These are phyloP conservation scores for Aspergillus carlsbadensis DNA, from an alignment of 495 filamentous ascomycete genomes.

Conservation along the genomic window DNA sequence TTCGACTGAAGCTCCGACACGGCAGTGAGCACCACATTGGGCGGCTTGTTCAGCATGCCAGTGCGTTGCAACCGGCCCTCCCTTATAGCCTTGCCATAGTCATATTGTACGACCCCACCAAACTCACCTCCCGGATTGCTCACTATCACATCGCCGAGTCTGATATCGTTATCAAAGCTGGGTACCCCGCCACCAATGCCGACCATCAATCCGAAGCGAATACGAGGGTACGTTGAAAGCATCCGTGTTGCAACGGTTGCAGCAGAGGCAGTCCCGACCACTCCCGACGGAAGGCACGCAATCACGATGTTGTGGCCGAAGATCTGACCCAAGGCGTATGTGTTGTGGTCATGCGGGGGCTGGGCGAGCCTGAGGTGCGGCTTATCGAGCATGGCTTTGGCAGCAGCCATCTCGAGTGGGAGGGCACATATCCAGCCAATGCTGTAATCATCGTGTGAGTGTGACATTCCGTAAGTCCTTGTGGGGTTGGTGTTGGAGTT, in stretches of 20 bases:
- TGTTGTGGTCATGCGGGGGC: too few relatives aligned
- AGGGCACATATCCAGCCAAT: too few relatives aligned
- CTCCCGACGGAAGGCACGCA: constrained; percentile 24
- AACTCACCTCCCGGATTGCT: constrained; percentile 21
- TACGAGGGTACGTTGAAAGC: constrained; percentile 18
- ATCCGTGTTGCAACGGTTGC: constrained; percentile 23
- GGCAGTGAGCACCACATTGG: constrained; percentile 27
- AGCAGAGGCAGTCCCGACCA: constrained; percentile 26
- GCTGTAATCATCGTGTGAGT: too few relatives aligned
- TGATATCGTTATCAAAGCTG: constrained; percentile 21
- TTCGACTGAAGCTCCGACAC: constrained; percentile 21
- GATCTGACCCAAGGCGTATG: too few relatives aligned
- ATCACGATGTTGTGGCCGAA: constrained; percentile 39
- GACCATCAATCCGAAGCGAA: constrained; percentile 30
- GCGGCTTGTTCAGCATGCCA: constrained; percentile 13
- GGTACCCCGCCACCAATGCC: constrained; percentile 38
- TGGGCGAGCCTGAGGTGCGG: too few relatives aligned
- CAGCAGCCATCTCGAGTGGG: too few relatives aligned
- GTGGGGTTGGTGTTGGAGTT: too few relatives aligned
- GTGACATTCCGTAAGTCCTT: too few relatives aligned
- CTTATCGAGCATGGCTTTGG: too few relatives aligned
- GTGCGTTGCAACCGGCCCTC: too few relatives aligned
- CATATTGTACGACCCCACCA: constrained; percentile 35
- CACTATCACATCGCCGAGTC: constrained; percentile 36
- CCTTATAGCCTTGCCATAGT: constrained; percentile 33